A percentile compares a stretch with the other conserved stretches of the same genome.
phyloP scores from a whole-genome alignment of 352 stramenopile genomes.

The Pythium guiyangense region DNA sequence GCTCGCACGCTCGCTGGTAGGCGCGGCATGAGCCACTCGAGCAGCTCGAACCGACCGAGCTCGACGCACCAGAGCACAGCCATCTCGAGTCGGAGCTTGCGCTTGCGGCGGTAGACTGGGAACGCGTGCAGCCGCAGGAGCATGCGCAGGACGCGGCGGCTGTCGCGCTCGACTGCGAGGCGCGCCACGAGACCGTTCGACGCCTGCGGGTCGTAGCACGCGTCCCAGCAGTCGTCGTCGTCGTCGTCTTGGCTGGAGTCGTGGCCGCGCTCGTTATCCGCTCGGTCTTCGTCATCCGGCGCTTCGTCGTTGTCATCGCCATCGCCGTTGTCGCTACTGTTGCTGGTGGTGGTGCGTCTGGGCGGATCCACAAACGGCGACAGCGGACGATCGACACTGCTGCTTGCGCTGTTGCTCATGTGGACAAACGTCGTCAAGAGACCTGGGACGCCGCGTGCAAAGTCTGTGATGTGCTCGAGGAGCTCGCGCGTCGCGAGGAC shows the following conservation, averaged over 20 bases:
- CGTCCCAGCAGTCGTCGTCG: not conserved
- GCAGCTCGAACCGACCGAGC: not conserved
- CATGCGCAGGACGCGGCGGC: not conserved
- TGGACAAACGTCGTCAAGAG: too few relatives aligned
- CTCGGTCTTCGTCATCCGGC: too few relatives aligned
- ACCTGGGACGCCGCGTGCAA: too few relatives aligned
- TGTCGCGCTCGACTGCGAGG: too few relatives aligned
- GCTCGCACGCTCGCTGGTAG: not conserved
- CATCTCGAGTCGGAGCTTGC: constrained; percentile 2
- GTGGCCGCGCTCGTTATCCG: not conserved
- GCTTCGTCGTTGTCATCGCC: not conserved
- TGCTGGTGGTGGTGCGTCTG: too few relatives aligned
- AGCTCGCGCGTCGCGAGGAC: too few relatives aligned
- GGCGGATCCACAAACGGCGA: too few relatives aligned
- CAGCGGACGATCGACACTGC: too few relatives aligned
- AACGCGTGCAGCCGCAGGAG: constrained; percentile 6
- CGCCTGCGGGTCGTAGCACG: constrained; percentile 2
- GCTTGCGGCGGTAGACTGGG: not conserved
- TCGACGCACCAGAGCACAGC: constrained; percentile 1
- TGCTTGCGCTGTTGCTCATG: too few relatives aligned
- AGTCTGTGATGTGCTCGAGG: too few relatives aligned
- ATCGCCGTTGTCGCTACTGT: not conserved
- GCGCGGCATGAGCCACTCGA: constrained; percentile 1
- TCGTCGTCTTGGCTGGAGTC: not conserved
- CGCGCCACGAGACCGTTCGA: too few relatives aligned